Conservation (phyloP, 805 yeast species). For the Ogataea zsoltii region DNA sequence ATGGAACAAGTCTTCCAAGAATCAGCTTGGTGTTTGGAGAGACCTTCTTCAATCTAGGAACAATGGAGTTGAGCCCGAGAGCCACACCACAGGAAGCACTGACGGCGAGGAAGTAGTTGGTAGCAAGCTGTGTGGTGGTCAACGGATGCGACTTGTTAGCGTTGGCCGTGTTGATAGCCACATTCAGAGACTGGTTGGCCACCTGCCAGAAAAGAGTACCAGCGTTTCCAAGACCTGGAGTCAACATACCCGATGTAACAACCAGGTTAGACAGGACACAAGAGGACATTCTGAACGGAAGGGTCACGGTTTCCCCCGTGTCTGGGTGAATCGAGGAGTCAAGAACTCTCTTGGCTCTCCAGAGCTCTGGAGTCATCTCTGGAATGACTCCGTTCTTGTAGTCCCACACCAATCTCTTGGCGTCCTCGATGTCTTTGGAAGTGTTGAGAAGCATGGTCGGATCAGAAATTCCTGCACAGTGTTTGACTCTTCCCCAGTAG, state of each 20-base stretch:
- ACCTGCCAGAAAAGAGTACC: conserved; percentile 98
- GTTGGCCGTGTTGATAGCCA: conserved; percentile 94
- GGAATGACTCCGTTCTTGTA: conserved; percentile 69
- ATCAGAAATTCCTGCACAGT: conserved; percentile 89
- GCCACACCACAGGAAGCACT: conserved; percentile 96
- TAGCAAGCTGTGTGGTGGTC: conserved; percentile 70
- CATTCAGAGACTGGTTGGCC: conserved; percentile 95
- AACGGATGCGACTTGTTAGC: conserved; percentile 94
- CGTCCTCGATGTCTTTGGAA: conserved; percentile 55
- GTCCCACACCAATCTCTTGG: conserved; percentile 66
- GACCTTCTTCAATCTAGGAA: conserved; percentile 78
- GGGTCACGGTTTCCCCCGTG: conserved; percentile 86
- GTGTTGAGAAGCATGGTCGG: conserved; percentile 87
- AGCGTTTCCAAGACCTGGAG: conserved; percentile 84
- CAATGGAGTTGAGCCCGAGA: conserved; percentile 84
- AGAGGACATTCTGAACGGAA: conserved; percentile 97
- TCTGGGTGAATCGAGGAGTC: conserved; percentile 97
- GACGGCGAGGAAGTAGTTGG: conserved; percentile 86
- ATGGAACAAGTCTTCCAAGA: conserved; percentile 88
- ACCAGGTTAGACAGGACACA: conserved; percentile 91
- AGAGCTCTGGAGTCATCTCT: conserved; percentile 74
- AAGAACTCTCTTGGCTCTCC: conserved; percentile 84
- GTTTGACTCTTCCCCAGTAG: conserved; percentile 93
- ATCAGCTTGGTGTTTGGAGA: conserved; percentile 69
- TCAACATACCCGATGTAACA: conserved; percentile 96